Evolutionary conservation across 2,329 filamentous ascomycete genomes (phyloP), one percentile per base, ranked within the genome.

Genomic region (Myriosclerotinia curreyana): DNA sequence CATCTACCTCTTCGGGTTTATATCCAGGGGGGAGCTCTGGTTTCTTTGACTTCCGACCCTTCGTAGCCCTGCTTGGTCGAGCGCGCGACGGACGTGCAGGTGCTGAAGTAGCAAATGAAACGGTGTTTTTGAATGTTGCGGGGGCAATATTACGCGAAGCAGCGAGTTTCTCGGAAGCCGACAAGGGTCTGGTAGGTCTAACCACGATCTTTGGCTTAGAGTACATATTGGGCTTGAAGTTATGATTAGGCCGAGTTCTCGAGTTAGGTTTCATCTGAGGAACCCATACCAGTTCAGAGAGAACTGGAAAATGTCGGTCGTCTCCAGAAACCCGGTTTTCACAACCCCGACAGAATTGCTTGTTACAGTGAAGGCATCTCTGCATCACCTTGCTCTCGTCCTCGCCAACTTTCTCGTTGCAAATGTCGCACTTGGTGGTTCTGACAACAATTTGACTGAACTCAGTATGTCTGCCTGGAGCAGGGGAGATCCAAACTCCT

Each of bases 391-490:
- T 55, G 0, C 22, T 22, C 0, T 58, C 42, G 15, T 20, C n/a
- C 36, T 48, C 31, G 2, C 34, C 31, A 8, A 48, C 42, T n/a
- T 58, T 58, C 0, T 58, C 9, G n/a, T 48, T 48, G 22, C 60
- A 62, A 17, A 50, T 22, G 22, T 62, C 60, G 22, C 60, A 62
- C n/a, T 62, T 62, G 2, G 60, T 55, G 5, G 60, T 62, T 15
- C 53, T 52, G 0, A 62, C 60, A 25, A 56, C 51, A 14, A 62
- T 31, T 4, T 62, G 60, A 2, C 28, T 11, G 7, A 62, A 62
- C 1, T 36, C n/a, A 0, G 42, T 50, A 17, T 62, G 60, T 11
- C n/a, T 58, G n/a, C n/a, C 9, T 36, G 55, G 55, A 14, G 55
- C 31, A 48, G 42, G 31, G 25, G 55, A 58, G 31, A 25, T 15